Conservation (phyloP, 345 rosid species). For the Populus davidiana region DNA sequence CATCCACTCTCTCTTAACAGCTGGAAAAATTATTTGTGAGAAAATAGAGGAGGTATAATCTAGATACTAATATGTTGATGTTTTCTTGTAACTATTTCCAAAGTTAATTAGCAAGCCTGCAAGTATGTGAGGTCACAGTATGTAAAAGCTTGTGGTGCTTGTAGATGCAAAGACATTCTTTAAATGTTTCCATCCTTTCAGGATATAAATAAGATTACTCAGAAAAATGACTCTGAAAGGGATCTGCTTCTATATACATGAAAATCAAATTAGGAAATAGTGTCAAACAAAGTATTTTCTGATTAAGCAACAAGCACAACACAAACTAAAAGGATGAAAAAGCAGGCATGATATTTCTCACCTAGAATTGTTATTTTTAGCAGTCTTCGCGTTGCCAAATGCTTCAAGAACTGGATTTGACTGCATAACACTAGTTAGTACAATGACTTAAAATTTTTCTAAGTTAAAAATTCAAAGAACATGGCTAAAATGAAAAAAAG, state of each 20-base stretch:
- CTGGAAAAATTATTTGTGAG: neutral
- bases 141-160: slow-evolving; percentile 5
- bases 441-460: slow-evolving; percentile 8
- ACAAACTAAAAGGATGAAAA: neutral
- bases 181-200: neutral
- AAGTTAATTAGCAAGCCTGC: neutral
- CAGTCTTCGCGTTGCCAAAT: slow-evolving; percentile 98
- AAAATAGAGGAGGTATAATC: neutral
- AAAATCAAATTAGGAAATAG: slow-evolving; percentile 12
- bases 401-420: slow-evolving; percentile 99
- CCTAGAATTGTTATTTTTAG: slow-evolving; percentile 88
- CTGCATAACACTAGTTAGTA: slow-evolving; percentile 48
- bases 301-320: neutral
- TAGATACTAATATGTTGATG: neutral
- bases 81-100: neutral
- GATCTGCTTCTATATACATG: neutral
- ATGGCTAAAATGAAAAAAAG: neutral
- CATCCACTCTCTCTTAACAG: neutral
- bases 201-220: neutral
- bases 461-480: slow-evolving; percentile 1
- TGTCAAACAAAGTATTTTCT: neutral
- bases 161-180: neutral
- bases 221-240: neutral
- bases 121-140: neutral
- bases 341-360: slow-evolving; percentile 22